phyloP scores from a whole-genome alignment of 192 early-diverging fungal genomes.

The Pilobolus umbonatus region DNA sequence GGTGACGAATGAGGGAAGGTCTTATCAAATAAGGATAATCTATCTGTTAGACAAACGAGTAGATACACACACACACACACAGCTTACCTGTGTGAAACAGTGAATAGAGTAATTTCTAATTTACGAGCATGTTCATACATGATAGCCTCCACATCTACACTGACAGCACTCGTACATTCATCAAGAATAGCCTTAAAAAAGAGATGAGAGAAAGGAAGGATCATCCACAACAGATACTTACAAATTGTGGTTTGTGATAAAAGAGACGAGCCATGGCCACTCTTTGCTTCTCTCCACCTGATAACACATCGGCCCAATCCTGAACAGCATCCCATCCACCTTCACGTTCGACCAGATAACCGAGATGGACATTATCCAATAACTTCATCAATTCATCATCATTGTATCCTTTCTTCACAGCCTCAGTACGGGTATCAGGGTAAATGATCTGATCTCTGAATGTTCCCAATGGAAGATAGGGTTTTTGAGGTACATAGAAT shows the following conservation, averaged over 20 bases:
- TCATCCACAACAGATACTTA: constrained; percentile 27
- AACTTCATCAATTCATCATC: constrained; percentile 66
- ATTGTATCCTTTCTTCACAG: constrained; percentile 49
- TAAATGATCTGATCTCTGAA: constrained; percentile 85
- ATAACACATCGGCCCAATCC: constrained; percentile 75
- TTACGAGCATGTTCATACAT: constrained; percentile 60
- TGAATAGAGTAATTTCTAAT: constrained; percentile 58
- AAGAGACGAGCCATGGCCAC: constrained; percentile 85
- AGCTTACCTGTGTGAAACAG: constrained; percentile 50
- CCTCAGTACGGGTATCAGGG: constrained; percentile 69
- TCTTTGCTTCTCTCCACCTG: constrained; percentile 75
- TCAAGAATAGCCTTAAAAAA: constrained; percentile 53
- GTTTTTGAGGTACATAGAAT: constrained; percentile 88
- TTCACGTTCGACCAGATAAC: constrained; percentile 62
- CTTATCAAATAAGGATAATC: not conserved
- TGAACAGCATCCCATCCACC: constrained; percentile 70
- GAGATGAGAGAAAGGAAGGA: too few species aligned
- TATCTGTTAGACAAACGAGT: not conserved
- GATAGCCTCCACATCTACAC: constrained; percentile 74
- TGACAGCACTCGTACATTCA: constrained; percentile 79
- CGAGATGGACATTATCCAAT: constrained; percentile 66
- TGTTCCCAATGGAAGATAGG: constrained; percentile 74
- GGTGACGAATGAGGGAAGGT: constrained; percentile 42
- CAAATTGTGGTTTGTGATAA: constrained; percentile 79
- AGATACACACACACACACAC: not conserved